A percentile compares a stretch with the other conserved stretches of the same genome.
phyloP scores from a whole-genome alignment of 1,139 yeast species.

The Magnusiomyces clavatus region DNA sequence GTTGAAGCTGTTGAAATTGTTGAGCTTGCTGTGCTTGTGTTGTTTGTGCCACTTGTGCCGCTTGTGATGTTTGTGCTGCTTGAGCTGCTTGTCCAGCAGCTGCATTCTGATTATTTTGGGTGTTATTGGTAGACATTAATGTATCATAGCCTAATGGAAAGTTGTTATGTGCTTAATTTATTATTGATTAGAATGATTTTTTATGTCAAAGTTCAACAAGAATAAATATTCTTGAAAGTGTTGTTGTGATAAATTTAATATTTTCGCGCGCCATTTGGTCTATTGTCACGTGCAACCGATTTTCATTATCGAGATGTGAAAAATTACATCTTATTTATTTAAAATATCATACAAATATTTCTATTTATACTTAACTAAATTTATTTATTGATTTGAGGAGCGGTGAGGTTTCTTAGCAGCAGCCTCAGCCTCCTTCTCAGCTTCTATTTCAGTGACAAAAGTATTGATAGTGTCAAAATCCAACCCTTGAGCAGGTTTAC shows the following conservation, averaged over 20 bases:
- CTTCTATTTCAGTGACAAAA: slow-evolving; percentile 78
- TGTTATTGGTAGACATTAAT: too few species aligned
- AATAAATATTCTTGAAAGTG: not conserved
- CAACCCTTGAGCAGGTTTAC: slow-evolving; percentile 37
- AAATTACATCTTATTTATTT: too few species aligned
- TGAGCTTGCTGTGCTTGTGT: slow-evolving; percentile 8
- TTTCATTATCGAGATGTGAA: too few species aligned
- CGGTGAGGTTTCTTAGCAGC: slow-evolving; percentile 64
- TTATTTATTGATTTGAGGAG: slow-evolving; percentile 1
- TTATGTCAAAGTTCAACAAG: not conserved
- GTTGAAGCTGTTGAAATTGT: not conserved
- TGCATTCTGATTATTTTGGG: too few species aligned
- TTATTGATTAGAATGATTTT: slow-evolving; percentile 10
- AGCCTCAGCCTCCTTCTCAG: slow-evolving; percentile 84
- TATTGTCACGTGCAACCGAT: too few species aligned
- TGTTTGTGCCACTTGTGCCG: not conserved
- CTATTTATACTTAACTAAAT: too few species aligned
- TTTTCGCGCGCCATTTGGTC: too few species aligned
- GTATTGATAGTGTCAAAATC: slow-evolving; percentile 67
- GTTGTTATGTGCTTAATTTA: slow-evolving; percentile 17
- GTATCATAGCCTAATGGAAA: not conserved
- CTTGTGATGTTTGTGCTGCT: slow-evolving; percentile 7
- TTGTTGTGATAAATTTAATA: too few species aligned
- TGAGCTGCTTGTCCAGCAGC: slow-evolving; percentile 7
- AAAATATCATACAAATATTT: too few species aligned